These are phyloP conservation scores for Arabidopsis lyrata DNA, from an alignment of 441 rosid species.

Conservation along the genomic window DNA sequence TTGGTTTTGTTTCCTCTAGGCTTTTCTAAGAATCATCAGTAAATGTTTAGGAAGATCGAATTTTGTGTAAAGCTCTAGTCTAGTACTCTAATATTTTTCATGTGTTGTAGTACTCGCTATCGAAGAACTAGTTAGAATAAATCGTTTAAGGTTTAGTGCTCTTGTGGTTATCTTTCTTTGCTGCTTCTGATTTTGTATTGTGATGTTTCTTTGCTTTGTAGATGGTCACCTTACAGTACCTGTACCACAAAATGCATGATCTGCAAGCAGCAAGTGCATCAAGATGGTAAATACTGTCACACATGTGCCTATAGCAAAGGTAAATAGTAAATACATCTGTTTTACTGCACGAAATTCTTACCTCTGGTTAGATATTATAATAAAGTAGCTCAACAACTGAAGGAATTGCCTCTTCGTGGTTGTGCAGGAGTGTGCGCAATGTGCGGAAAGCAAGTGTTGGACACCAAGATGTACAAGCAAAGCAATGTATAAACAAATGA, in stretches of 20 bases:
- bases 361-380: not conserved
- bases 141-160: not conserved
- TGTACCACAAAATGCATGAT: constrained; percentile 81
- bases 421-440: constrained; percentile 86
- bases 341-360: not conserved
- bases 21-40: not conserved
- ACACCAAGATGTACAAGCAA: constrained; percentile 94
- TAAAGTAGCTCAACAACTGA: not conserved
- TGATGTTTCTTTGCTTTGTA: constrained; percentile 41
- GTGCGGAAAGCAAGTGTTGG: constrained; percentile 98
- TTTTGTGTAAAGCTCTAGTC: not conserved
- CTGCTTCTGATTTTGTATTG: constrained; percentile 5
- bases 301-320: constrained; percentile 97
- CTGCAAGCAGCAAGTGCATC: constrained; percentile 98
- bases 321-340: constrained; percentile 11
- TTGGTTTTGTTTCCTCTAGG: constrained; percentile 14
- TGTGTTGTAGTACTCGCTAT: not conserved
- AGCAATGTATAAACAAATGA: constrained; percentile 68
- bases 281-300: constrained; percentile 94
- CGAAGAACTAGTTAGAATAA: not conserved
- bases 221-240: constrained; percentile 90
- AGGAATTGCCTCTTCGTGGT: constrained; percentile 12
- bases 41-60: constrained; percentile 6
- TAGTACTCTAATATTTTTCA: not conserved
- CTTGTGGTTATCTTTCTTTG: not conserved